Evolutionary conservation across 106 monocot genomes (phyloP), one percentile per base, ranked within the genome.

Genomic region (Phalaenopsis aphrodite): DNA sequence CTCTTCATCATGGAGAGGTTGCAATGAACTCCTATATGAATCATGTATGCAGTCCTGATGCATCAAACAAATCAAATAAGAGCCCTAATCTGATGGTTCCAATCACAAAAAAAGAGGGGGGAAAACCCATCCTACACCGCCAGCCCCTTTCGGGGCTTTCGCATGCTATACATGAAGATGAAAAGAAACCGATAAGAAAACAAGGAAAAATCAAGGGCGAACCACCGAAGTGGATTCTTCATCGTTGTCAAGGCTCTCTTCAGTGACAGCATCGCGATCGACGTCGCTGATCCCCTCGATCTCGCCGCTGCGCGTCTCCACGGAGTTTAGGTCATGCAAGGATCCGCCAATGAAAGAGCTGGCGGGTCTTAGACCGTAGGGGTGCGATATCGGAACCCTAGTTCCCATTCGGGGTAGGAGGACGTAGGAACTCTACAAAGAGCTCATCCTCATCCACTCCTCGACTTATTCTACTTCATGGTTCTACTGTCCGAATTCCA

Each of bases 191-290:
- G 42, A 67, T 82, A 19, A 46, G 78, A 5, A 12, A 43, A 48
- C 46, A 56, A 49, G 19, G 30, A 68, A 24, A 74, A n/a, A 12
- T 72, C 43, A 57, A 58, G 58, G 15, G 19, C 72, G 55, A 41
- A 91, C 90, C 80, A 91, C 93, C 12, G 95, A 95, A 82, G 89
- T 89, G 52, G 91, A 87, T 37, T 89, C 95, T 39, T 95, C 93
- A 16, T 86, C 94, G 56, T 92, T 84, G 18, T 93, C 90, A 65
- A 95, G 75, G 83, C 92, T 93, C 68, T 89, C 95, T 49, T 89
- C 95, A 30, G 86, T 91, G 37, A 93, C 80, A 17, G 89, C 91
- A 46, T 91, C 92, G 11, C 90, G 90, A 80, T 92, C 95, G 11
- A 92, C 90, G 52, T 88, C 92, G 78, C 95, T 87, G 71, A 92